These are phyloP conservation scores for Porcisia hertigi DNA, from an alignment of 208 protist genomes.

Conservation along the genomic window DNA sequence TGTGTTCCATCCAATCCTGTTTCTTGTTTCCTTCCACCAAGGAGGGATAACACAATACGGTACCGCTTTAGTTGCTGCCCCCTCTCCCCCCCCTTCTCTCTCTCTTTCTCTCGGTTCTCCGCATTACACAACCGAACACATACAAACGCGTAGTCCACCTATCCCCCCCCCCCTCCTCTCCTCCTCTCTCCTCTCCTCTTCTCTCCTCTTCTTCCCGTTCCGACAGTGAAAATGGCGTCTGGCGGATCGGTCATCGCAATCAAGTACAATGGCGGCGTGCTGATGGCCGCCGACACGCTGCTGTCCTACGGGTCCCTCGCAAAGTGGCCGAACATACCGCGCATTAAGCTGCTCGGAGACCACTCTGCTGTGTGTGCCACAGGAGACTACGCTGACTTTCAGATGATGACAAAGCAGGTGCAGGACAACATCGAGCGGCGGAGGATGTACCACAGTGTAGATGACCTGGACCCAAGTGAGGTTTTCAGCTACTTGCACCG, in stretches of 20 bases:
- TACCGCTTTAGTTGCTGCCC: background rate
- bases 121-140: background rate
- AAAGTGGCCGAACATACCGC: conserved; percentile 93
- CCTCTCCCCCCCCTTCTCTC: too few relatives aligned
- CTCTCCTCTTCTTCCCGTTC: background rate
- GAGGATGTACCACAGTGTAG: conserved; percentile 77
- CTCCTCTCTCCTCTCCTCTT: background rate
- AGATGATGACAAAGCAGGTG: conserved; percentile 86
- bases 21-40: too few relatives aligned
- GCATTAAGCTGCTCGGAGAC: conserved; percentile 89
- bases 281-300: conserved; percentile 96
- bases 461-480: conserved; percentile 78
- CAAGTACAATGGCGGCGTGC: conserved; percentile 97
- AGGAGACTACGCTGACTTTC: conserved; percentile 98
- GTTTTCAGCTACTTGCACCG: conserved; percentile 95
- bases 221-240: conserved; percentile 83
- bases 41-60: background rate
- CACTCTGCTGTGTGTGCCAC: conserved; percentile 91
- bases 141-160: background rate
- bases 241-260: conserved; percentile 96
- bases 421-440: conserved; percentile 81
- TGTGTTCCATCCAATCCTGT: too few relatives aligned
- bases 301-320: conserved; percentile 97
- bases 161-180: too few relatives aligned
- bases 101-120: background rate